Evolutionary conservation across 495 filamentous ascomycete genomes (phyloP), one percentile per base, ranked within the genome.

Genomic region (Cenococcum geophilum): DNA sequence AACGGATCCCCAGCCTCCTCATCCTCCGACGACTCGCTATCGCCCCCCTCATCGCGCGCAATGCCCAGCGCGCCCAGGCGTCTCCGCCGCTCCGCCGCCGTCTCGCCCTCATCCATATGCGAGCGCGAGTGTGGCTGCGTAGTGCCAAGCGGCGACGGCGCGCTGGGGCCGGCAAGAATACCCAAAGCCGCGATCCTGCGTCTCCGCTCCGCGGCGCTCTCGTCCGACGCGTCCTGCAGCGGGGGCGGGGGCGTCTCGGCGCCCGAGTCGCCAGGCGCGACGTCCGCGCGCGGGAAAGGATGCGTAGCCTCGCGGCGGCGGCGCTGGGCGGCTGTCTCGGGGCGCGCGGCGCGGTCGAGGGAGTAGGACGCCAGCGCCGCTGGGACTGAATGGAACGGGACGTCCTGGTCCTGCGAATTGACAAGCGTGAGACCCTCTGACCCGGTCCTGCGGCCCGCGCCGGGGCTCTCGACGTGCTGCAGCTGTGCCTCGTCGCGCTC

Each of bases 11-110:
- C 62, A 16, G 37, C 37, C 57, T 82, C 79, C 58, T 84, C 84
- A 42, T 89, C 86, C 12, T 83, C 80, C 43, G 82, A 84, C 43
- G 82, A 84, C 51, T 87, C 84, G 12, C 63, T 61, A 1, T 47
- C 55, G 32, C 55, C 61, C 1, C 78, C 80, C 16, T 79, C 80
- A 9, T 80, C 77, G n/a, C 76, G 70, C 6, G 80, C 75, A 50
- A 84, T 72, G 20, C 90, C 91, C n/a, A 96, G 75, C 4, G 92
- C 92, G 1, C 89, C 92, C 57, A 95, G 83, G 72, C 92, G 84
- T 62, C 91, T 80, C 40, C 87, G 80, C 47, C 87, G 80, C 74
- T 96, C 92, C 0, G 91, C 92, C 0, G 88, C 83, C 4, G 90
- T 95, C 73, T 96, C 92, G 43, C 78, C 81, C 2, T 74, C 75